A percentile compares a stretch with the other conserved stretches of the same genome.
Evolutionary conservation across 2,329 filamentous ascomycete genomes (phyloP).

Genomic region (Colletotrichum endophyticum): DNA sequence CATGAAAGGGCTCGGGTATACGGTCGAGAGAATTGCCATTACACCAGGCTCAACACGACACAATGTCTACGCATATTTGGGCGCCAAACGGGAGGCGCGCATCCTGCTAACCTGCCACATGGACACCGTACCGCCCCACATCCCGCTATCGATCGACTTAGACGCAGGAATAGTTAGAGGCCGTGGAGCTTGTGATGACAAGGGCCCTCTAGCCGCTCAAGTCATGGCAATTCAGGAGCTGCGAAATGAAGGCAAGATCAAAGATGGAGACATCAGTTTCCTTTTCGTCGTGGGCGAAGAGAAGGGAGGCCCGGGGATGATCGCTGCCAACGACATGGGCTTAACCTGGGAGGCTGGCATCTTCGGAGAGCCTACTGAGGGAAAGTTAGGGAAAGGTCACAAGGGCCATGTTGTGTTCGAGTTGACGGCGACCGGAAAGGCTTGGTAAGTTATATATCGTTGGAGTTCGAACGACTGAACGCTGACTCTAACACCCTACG

Average conservation of each 20-base stretch:
- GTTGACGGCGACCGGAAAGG: slow-evolving; percentile 66
- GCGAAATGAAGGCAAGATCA: not conserved
- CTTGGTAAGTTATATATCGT: slow-evolving; percentile 31
- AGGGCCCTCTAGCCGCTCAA: not conserved
- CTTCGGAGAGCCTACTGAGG: slow-evolving; percentile 78
- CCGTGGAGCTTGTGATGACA: not conserved
- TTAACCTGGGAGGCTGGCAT: slow-evolving; percentile 65
- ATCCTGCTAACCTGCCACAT: not conserved
- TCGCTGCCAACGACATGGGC: slow-evolving; percentile 47
- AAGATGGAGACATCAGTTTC: slow-evolving; percentile 47
- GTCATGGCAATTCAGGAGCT: not conserved
- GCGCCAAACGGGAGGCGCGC: not conserved
- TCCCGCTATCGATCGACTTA: not conserved
- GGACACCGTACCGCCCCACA: not conserved
- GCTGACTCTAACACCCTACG: not conserved
- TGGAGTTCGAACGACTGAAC: too few species aligned
- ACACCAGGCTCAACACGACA: not conserved
- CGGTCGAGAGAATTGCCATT: not conserved
- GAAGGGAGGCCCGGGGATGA: slow-evolving; percentile 70
- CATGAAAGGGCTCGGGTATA: not conserved
- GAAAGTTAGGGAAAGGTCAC: slow-evolving; percentile 72
- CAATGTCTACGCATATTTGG: not conserved
- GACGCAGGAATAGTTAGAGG: not conserved
- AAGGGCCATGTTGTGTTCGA: slow-evolving; percentile 69
- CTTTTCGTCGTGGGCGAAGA: slow-evolving; percentile 71